Conservation (phyloP, 2,329 filamentous ascomycete genomes). For the Talaromyces piceae region DNA sequence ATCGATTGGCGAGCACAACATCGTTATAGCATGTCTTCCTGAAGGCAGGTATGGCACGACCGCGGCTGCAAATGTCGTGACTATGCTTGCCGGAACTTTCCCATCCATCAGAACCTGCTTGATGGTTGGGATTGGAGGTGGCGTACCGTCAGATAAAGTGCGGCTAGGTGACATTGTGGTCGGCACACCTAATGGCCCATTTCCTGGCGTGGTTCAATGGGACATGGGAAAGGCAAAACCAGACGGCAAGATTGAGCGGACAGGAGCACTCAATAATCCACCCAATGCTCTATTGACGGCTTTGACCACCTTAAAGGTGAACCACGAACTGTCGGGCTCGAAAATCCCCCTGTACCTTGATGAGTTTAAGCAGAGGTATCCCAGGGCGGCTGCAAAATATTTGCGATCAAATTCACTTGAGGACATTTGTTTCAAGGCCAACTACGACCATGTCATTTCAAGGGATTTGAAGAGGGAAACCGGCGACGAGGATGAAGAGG, state of each 20-base stretch:
- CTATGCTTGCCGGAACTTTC: slow-evolving; percentile 22
- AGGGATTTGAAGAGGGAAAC: not conserved
- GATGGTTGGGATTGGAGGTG: slow-evolving; percentile 36
- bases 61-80: slow-evolving; percentile 23
- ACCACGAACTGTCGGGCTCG: not conserved
- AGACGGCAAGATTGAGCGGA: not conserved
- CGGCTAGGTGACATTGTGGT: slow-evolving; percentile 9
- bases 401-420: not conserved
- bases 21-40: slow-evolving; percentile 22
- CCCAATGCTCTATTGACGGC: not conserved
- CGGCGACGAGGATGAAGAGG: not conserved
- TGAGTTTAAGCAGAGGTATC: not conserved
- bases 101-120: slow-evolving; percentile 25
- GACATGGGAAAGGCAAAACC: slow-evolving; percentile 2
- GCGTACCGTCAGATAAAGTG: slow-evolving; percentile 9
- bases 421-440: not conserved
- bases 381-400: not conserved
- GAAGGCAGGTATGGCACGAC: slow-evolving; percentile 19
- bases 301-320: not conserved
- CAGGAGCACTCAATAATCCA: slow-evolving; percentile 1
- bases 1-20: slow-evolving; percentile 16
- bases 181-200: not conserved
- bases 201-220: slow-evolving; percentile 4
- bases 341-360: not conserved
- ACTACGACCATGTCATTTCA: not conserved